Evolutionary conservation across 1,284 basidiomycete species (phyloP).

Genomic region (Apiotrichum domesticum): DNA sequence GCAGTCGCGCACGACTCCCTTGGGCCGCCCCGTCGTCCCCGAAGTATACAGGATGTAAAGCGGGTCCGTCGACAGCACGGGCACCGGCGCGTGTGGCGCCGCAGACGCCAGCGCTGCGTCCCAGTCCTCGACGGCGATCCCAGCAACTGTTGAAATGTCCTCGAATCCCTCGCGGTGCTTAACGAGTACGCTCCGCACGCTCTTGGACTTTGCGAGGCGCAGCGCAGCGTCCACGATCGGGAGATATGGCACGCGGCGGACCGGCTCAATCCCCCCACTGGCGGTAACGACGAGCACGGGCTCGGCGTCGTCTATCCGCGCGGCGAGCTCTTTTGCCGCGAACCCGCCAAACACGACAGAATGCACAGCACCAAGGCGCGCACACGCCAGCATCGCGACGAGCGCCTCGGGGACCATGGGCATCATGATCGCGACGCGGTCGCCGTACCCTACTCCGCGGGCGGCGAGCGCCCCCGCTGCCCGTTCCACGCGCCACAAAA

Average conservation of each 20-base stretch:
- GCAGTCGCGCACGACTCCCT: slow-evolving; percentile 90
- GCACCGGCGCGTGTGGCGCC: slow-evolving; percentile 8
- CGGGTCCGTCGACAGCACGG: slow-evolving; percentile 7
- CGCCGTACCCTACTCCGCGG: slow-evolving; percentile 85
- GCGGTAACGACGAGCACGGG: slow-evolving; percentile 82
- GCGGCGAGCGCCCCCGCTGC: slow-evolving; percentile 82
- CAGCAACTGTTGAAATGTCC: not conserved
- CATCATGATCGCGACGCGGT: slow-evolving; percentile 56
- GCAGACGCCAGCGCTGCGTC: slow-evolving; percentile 5
- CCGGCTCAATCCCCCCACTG: slow-evolving; percentile 49
- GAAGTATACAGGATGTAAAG: slow-evolving; percentile 58
- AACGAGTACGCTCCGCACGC: slow-evolving; percentile 78
- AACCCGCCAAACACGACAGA: slow-evolving; percentile 95
- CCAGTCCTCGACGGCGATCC: slow-evolving; percentile 10
- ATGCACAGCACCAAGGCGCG: slow-evolving; percentile 88
- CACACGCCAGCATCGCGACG: slow-evolving; percentile 75
- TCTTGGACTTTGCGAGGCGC: not conserved
- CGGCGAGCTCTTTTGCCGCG: slow-evolving; percentile 86
- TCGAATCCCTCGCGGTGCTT: slow-evolving; percentile 50
- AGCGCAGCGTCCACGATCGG: not conserved
- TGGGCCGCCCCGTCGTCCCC: slow-evolving; percentile 88
- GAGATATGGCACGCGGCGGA: slow-evolving; percentile 9
- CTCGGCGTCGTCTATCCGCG: slow-evolving; percentile 78
- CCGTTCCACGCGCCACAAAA: slow-evolving; percentile 76
- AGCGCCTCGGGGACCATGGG: slow-evolving; percentile 54